Base-by-base conservation (phyloP, 2,329 filamentous ascomycete genomes). In the Cylindrodendrum hubeiense region DNA sequence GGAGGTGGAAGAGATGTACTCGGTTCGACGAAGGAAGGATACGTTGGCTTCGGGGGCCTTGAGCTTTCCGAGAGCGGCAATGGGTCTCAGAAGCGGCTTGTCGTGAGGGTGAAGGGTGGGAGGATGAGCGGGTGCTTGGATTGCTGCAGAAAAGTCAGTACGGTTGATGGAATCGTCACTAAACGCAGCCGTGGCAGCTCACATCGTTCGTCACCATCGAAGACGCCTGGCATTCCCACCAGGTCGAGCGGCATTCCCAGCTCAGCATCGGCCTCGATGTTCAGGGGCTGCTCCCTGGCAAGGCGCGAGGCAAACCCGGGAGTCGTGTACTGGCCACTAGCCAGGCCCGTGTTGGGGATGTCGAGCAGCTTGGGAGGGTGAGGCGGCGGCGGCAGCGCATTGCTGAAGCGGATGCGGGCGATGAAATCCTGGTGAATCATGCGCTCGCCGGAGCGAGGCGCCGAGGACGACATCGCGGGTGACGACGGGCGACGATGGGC, bases 251-350 rank as follows among this genome's bases (percentile, higher is more conserved):
- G 94, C 96, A 99, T 98, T 63, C 96, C 96, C 73, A 98, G 88
- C 84, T 99, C 96, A 9, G 95, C 96, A 87, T 99, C 96, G 30
- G 94, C 94, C 81, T 99, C 96, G 67, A 99, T 96, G 77, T 98
- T 98, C 52, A 97, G 85, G 56, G 95, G 93, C 83, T 98, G 96
- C 76, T 97, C 94, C 76, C 95, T 87, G 19, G 93, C 94, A 72
- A 99, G 85, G 68, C 94, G 90, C 49, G 95, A 96, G 30, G 95
- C 94, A 83, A 97, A 99, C 22, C 91, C 91, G 1, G 96, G 93
- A 4, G 91, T 93, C 33, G 96, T 97, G 81, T 98, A 98, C 78
- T 97, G 93, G 64, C 91, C 92, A 72, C 90, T 93, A 43, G 93
- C 87, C 17, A 98, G 88, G 44, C 96, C 96, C 61, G 93, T 96